Evolutionary conservation across 1,284 basidiomycete genomes (phyloP).

Genomic region (Gomphus bonarii): DNA sequence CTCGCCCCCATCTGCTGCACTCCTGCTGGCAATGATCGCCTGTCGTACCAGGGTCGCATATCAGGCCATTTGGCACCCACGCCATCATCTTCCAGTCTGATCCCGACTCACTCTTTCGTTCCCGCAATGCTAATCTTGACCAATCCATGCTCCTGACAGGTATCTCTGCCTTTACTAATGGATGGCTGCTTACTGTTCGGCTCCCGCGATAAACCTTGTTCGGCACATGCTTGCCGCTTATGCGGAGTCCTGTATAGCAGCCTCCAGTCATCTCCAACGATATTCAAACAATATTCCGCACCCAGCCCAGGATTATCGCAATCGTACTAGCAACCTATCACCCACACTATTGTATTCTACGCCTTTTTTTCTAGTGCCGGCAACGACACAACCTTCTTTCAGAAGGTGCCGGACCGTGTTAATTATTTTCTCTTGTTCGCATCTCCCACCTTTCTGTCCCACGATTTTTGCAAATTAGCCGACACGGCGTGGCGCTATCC

Average conservation of each 20-base stretch:
- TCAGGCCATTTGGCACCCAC: neutral
- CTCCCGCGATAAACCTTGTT: neutral
- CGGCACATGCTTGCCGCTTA: neutral
- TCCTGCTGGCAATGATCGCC: neutral
- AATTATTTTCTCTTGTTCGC: neutral
- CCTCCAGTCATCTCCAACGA: neutral
- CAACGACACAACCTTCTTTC: neutral
- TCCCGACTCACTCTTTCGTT: neutral
- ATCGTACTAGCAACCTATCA: no score
- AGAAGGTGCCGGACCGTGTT: neutral
- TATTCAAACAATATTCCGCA: neutral
- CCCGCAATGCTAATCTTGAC: neutral
- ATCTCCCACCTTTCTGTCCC: neutral
- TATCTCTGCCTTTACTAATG: neutral
- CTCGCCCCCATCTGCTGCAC: neutral
- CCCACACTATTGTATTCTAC: no score
- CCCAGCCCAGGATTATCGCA: no score
- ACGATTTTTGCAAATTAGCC: neutral
- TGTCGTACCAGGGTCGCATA: neutral
- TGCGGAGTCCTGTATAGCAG: neutral
- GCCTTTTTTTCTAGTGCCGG: neutral
- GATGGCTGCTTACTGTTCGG: neutral
- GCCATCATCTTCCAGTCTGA: neutral
- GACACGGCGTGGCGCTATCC: neutral
- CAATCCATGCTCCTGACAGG: neutral